Evolutionary conservation across 768 basidiomycete species (phyloP).

Genomic region (Ephemerocybe angulata): DNA sequence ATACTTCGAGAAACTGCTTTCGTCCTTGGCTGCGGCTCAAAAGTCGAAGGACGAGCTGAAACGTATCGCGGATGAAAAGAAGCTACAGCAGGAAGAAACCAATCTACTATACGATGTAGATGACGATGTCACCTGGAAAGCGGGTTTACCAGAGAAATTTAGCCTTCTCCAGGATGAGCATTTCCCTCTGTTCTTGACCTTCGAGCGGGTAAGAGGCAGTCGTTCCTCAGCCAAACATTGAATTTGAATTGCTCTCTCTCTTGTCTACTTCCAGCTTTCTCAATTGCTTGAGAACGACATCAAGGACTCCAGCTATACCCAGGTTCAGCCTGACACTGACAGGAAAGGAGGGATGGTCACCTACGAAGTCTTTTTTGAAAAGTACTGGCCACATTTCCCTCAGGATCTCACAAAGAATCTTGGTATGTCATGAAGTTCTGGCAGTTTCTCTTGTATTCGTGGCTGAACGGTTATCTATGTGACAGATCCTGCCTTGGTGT

Average conservation of each 20-base stretch:
- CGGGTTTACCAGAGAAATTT: slow-evolving; percentile 6
- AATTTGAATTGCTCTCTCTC: neutral
- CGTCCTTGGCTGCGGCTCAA: slow-evolving; percentile 5
- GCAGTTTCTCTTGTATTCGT: neutral
- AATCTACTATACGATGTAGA: slow-evolving; percentile 4
- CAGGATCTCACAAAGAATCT: slow-evolving; percentile 49
- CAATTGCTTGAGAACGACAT: slow-evolving; percentile 48
- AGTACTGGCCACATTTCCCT: slow-evolving; percentile 62
- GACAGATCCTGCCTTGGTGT: slow-evolving; percentile 61
- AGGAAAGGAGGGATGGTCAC: slow-evolving; percentile 32
- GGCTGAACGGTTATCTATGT: neutral
- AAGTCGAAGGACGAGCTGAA: slow-evolving; percentile 11
- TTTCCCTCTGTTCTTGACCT: slow-evolving; percentile 70
- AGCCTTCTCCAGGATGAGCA: slow-evolving; percentile 38
- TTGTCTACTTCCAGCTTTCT: slow-evolving; percentile 47
- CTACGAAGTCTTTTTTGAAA: slow-evolving; percentile 43
- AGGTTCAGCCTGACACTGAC: neutral
- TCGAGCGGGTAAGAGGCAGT: slow-evolving; percentile 45
- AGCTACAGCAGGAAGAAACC: slow-evolving; percentile 3
- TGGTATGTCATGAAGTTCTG: slow-evolving; percentile 33
- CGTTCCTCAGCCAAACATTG: neutral
- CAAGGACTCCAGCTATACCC: neutral
- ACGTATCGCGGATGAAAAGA: slow-evolving; percentile 5
- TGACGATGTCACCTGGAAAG: slow-evolving; percentile 11
- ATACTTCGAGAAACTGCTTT: slow-evolving; percentile 38